These are phyloP conservation scores for Fusarium pseudocircinatum DNA, from an alignment of 2,329 filamentous ascomycete genomes.

Conservation along the genomic window DNA sequence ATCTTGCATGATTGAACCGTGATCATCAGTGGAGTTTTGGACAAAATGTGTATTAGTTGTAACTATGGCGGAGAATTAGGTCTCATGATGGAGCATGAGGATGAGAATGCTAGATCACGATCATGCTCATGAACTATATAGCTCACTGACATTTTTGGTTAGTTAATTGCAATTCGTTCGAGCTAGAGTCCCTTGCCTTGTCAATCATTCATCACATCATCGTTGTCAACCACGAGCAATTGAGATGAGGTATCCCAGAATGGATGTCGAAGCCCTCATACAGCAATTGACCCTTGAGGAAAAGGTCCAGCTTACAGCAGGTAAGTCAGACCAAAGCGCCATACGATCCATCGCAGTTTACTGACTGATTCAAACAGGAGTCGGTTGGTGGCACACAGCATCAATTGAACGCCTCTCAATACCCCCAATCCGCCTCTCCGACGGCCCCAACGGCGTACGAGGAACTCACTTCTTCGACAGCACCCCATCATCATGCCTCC, in stretches of 20 bases:
- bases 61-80: neutral
- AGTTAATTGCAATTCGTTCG: neutral
- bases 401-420: constrained; percentile 24
- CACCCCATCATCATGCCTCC: constrained; percentile 34
- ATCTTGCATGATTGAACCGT: no score
- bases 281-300: neutral
- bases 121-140: neutral
- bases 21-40: neutral
- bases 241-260: neutral
- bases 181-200: neutral
- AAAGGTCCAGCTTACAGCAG: neutral
- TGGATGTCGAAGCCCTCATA: neutral
- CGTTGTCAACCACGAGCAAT: rapidly evolving
- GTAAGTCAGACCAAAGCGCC: neutral
- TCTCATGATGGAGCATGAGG: neutral
- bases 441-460: constrained; percentile 35
- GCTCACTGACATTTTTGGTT: neutral
- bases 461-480: constrained; percentile 39
- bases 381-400: constrained; percentile 24
- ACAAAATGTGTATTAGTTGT: neutral
- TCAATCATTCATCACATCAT: neutral
- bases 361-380: neutral
- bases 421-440: constrained; percentile 9
- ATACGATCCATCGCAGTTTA: no score
- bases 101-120: neutral